Base-by-base conservation (phyloP, 2,329 filamentous ascomycete species). In the Lasiodiplodia sp. region DNA sequence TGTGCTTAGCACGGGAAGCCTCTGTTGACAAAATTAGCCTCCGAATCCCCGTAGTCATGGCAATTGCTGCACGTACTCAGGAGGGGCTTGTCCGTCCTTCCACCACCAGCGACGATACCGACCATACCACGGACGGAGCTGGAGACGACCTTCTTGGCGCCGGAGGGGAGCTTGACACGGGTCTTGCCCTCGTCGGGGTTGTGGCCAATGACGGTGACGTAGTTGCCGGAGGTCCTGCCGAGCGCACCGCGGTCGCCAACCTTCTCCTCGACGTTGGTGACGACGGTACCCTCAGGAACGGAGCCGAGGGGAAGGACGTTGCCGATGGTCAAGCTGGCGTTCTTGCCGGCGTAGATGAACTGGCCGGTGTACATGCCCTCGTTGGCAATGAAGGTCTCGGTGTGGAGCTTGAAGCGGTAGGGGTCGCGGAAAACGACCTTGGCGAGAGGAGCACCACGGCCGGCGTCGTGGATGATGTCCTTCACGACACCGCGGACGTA, bases 331-430 rank as follows among this genome's bases (percentile, higher is more conserved):
- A 99, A 90, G 76, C 91, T 88, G 80, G 96, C 96, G 87, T 97
- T 96, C 93, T 99, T 99, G 83, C 96, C 96, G 82, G 95, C 96
- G 87, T 99, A 99, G 91, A 99, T 94, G 90, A 99, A 99, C 86
- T 99, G 96, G 83, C 96, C 96, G 76, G 96, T 97, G 93, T 98
- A 99, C 94, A 98, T 97, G 88, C 96, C 96, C 89, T 98, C 96
- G 87, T 98, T 99, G 86, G 96, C 96, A 82, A 99, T 99, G 91
- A 99, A 97, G 78, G 96, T 99, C 91, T 99, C 94, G 84, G 92
- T 95, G 84, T 94, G 87, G 83, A 94, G 91, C 91, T 97, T 97
- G 92, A 93, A 98, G 85, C 91, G 90, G 92, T 99, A 99, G 79
- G 96, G 94, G 86, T 97, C 92, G 80, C 96, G 94, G 93, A 99